These are phyloP conservation scores for Nakaseomyces bracarensis DNA, from an alignment of 1,139 yeast genomes.

Conservation along the genomic window DNA sequence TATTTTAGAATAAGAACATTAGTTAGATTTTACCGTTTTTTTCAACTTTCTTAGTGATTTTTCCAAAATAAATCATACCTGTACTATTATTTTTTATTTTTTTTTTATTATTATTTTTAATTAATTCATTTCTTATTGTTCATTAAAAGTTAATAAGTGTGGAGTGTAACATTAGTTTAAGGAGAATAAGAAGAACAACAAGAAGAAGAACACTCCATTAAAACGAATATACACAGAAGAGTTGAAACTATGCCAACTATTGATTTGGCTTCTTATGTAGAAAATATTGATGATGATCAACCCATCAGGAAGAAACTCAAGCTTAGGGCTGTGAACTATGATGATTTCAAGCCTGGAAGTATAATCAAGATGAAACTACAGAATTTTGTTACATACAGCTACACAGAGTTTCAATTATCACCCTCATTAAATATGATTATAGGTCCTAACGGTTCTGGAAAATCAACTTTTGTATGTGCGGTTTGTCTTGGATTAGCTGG, in stretches of 20 bases:
- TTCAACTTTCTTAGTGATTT: too few species aligned
- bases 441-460: slow-evolving; percentile 97
- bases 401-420: slow-evolving; percentile 69
- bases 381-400: slow-evolving; percentile 77
- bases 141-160: too few species aligned
- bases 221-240: not conserved
- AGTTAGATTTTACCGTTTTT: too few species aligned
- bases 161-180: too few species aligned
- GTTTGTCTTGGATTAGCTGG: slow-evolving; percentile 88
- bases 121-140: too few species aligned
- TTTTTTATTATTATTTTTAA: too few species aligned
- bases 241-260: not conserved
- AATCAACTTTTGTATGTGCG: slow-evolving; percentile 89
- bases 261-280: slow-evolving; percentile 3
- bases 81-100: too few species aligned
- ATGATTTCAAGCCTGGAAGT: slow-evolving; percentile 45
- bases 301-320: slow-evolving; percentile 16
- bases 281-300: not conserved
- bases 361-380: slow-evolving; percentile 55
- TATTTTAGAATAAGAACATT: too few species aligned
- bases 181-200: too few species aligned
- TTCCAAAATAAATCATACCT: too few species aligned
- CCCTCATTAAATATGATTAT: slow-evolving; percentile 87
- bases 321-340: slow-evolving; percentile 12
- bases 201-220: too few species aligned